Evolutionary conservation across 345 rosid species (phyloP).

Genomic region (Passiflora organensis): DNA sequence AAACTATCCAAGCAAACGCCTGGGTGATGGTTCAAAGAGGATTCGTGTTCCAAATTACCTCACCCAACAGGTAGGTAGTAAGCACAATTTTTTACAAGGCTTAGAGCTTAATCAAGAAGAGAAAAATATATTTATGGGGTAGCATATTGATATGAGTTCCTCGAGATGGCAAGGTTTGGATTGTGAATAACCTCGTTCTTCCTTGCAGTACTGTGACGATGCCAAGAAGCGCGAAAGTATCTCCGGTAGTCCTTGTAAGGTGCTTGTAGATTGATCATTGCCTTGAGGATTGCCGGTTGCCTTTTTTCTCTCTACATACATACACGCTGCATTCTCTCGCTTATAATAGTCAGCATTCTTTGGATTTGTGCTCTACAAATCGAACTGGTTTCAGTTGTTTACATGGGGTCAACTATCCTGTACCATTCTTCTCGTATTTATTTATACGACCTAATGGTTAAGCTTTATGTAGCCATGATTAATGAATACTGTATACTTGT

Average conservation of each 20-base stretch:
- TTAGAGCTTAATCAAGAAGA: no score
- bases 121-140: no score
- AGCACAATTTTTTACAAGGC: no score
- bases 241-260: conserved; percentile 34
- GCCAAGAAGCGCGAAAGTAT: conserved; percentile 32
- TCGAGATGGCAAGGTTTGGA: neutral
- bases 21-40: conserved; percentile 89
- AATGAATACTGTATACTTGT: neutral
- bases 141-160: neutral
- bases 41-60: conserved; percentile 53
- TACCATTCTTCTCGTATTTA: neutral
- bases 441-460: neutral
- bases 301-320: neutral
- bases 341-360: neutral
- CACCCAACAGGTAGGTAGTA: conserved; percentile 51
- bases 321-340: neutral
- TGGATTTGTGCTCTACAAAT: neutral
- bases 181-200: neutral
- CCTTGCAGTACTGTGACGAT: conserved; percentile 37
- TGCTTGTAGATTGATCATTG: conserved; percentile 30
- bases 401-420: conserved; percentile 1
- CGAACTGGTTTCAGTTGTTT: no score
- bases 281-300: neutral
- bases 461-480: no score
- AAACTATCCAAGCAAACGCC: conserved; percentile 57